Evolutionary conservation across 768 basidiomycete genomes (phyloP).

Genomic region (Serendipita sp.): DNA sequence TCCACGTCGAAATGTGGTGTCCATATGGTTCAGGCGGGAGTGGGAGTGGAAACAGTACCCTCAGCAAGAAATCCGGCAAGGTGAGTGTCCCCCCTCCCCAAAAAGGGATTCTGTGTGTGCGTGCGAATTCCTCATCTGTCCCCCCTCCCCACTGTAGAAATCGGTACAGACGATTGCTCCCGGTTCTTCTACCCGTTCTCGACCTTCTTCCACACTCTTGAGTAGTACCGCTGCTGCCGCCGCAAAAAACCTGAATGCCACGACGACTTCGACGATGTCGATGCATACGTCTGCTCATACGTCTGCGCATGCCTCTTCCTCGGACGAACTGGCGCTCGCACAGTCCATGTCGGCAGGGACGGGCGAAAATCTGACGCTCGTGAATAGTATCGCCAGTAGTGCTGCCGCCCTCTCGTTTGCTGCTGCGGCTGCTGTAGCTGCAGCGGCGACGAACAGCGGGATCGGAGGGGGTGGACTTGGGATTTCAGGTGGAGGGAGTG

Average conservation of each 20-base stretch:
- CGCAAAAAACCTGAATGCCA: not conserved
- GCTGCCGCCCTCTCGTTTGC: not conserved
- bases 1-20: constrained; percentile 1
- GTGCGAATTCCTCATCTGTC: too few species aligned
- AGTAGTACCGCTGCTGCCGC: not conserved
- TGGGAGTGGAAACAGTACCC: not conserved
- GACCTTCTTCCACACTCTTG: not conserved
- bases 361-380: not conserved
- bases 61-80: not conserved
- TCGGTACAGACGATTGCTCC: not conserved
- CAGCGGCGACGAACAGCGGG: not conserved
- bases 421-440: not conserved
- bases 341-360: not conserved
- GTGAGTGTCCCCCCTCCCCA: not conserved
- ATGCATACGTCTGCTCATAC: too few species aligned
- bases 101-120: too few species aligned
- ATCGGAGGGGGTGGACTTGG: too few species aligned
- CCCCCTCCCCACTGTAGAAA: not conserved
- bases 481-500: not conserved
- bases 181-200: not conserved
- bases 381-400: not conserved
- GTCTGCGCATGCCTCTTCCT: not conserved
- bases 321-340: not conserved
- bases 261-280: too few species aligned
- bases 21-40: not conserved